Conservation (phyloP, 2,329 filamentous ascomycete species). For the Penicillium sp. region DNA sequence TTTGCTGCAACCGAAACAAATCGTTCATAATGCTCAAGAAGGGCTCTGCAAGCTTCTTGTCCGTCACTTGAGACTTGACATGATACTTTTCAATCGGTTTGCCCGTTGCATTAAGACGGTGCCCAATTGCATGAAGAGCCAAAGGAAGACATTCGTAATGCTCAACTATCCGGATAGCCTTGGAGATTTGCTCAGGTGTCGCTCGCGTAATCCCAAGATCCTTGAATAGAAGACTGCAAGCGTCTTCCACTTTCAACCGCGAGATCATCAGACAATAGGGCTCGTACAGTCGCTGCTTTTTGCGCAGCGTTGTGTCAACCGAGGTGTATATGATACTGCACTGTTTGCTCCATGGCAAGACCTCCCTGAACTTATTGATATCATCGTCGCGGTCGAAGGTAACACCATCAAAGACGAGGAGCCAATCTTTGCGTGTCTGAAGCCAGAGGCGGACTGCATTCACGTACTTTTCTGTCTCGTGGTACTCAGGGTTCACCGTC, state of each 20-base stretch:
- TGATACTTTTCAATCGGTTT: slow-evolving; percentile 61
- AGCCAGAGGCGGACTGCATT: slow-evolving; percentile 62
- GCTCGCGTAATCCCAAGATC: slow-evolving; percentile 61
- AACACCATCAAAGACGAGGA: slow-evolving; percentile 66
- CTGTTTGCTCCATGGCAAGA: slow-evolving; percentile 62
- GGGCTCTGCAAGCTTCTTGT: slow-evolving; percentile 54
- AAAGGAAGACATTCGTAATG: slow-evolving; percentile 64
- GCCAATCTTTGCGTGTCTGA: slow-evolving; percentile 60
- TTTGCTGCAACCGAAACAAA: slow-evolving; percentile 39
- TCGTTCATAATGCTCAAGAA: slow-evolving; percentile 50
- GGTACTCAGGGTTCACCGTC: slow-evolving; percentile 36
- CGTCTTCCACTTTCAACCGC: slow-evolving; percentile 56
- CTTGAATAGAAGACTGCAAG: slow-evolving; percentile 59
- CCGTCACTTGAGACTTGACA: slow-evolving; percentile 55
- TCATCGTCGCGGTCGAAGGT: slow-evolving; percentile 58
- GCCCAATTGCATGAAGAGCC: slow-evolving; percentile 65
- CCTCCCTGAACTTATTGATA: slow-evolving; percentile 52
- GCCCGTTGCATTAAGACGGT: slow-evolving; percentile 59
- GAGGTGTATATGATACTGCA: slow-evolving; percentile 69
- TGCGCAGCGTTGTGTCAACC: slow-evolving; percentile 56
- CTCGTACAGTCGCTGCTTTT: slow-evolving; percentile 60
- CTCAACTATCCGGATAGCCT: slow-evolving; percentile 61
- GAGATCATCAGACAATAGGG: slow-evolving; percentile 58
- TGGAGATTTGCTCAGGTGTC: slow-evolving; percentile 53
- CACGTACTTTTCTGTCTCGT: slow-evolving; percentile 52